Percentiles rank a stretch among this genome's conserved stretches.
Conservation (phyloP, 805 yeast species). For the Sporopachydermia lactativora region DNA sequence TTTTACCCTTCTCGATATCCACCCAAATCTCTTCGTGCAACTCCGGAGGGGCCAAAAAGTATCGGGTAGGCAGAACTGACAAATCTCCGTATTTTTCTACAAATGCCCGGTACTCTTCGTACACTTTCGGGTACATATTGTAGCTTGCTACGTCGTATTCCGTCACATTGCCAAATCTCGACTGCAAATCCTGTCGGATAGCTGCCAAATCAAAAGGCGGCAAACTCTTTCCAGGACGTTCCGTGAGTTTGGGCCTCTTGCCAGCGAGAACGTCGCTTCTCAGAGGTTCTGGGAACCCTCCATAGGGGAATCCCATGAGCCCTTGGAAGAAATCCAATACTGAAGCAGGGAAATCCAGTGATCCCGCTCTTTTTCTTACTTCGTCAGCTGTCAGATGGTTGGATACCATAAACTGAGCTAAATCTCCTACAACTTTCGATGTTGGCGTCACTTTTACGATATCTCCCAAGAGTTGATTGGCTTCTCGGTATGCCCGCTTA, state of each 20-base stretch:
- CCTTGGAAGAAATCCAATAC: constrained; percentile 98
- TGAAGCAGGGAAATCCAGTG: constrained; percentile 96
- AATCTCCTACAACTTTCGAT: constrained; percentile 98
- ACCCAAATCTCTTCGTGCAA: constrained; percentile 82
- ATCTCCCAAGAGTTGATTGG: constrained; percentile 86
- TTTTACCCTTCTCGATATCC: constrained; percentile 90
- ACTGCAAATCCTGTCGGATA: constrained; percentile 57
- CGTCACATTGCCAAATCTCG: constrained; percentile 66
- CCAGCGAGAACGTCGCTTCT: constrained; percentile 83
- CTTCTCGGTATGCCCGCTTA: constrained; percentile 84
- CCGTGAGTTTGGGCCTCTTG: constrained; percentile 79
- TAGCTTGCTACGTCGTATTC: constrained; percentile 91
- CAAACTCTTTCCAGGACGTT: constrained; percentile 86
- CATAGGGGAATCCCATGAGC: constrained; percentile 97
- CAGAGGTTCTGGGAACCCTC: constrained; percentile 99
- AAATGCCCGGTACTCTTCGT: constrained; percentile 67
- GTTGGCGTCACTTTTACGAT: constrained; percentile 98
- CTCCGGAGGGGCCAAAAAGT: constrained; percentile 76
- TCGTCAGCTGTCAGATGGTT: constrained; percentile 81
- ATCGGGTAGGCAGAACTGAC: constrained; percentile 85
- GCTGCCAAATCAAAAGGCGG: constrained; percentile 68
- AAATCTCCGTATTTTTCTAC: constrained; percentile 79
- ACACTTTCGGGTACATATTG: constrained; percentile 97
- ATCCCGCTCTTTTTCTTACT: constrained; percentile 73
- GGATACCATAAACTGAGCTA: constrained; percentile 99